These are phyloP conservation scores for Murraya koenigii DNA, from an alignment of 345 rosid species.

Conservation along the genomic window DNA sequence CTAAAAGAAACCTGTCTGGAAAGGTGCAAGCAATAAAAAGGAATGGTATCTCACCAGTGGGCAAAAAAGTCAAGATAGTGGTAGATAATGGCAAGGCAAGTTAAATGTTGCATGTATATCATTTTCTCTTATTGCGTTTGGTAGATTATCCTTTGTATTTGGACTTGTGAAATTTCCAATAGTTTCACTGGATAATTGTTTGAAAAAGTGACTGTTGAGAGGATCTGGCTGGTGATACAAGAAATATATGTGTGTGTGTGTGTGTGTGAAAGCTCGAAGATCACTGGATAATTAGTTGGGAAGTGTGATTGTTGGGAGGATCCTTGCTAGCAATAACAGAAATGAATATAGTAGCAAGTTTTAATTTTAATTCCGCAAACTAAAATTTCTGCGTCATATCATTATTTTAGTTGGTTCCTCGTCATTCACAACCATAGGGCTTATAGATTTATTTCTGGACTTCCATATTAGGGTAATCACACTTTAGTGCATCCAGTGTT, in stretches of 20 bases:
- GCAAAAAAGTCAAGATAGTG: conserved; percentile 72
- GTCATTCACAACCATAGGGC: neutral
- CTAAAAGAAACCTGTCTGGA: conserved; percentile 42
- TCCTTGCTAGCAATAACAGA: neutral
- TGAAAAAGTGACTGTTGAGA: neutral
- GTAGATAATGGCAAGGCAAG: conserved; percentile 74
- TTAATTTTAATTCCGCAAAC: neutral
- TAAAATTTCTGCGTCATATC: neutral
- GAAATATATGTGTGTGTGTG: neutral
- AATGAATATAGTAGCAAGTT: neutral
- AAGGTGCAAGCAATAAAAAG: conserved; percentile 60
- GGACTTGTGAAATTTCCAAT: neutral
- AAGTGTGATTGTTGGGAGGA: neutral
- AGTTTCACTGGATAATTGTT: neutral
- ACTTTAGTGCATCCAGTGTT: neutral
- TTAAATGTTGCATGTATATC: neutral
- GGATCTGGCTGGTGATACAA: neutral
- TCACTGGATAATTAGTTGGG: neutral
- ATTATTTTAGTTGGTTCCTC: neutral
- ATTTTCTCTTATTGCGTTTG: conserved; percentile 6
- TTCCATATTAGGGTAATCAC: neutral
- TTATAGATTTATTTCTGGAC: neutral
- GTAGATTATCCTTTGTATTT: neutral
- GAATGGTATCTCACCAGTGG: conserved; percentile 27
- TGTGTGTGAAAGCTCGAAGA: neutral